A percentile compares a stretch with the other conserved stretches of the same genome.
These are phyloP conservation scores for Verticillium dahliae DNA, from an alignment of 2,329 filamentous ascomycete genomes.

Conservation along the genomic window DNA sequence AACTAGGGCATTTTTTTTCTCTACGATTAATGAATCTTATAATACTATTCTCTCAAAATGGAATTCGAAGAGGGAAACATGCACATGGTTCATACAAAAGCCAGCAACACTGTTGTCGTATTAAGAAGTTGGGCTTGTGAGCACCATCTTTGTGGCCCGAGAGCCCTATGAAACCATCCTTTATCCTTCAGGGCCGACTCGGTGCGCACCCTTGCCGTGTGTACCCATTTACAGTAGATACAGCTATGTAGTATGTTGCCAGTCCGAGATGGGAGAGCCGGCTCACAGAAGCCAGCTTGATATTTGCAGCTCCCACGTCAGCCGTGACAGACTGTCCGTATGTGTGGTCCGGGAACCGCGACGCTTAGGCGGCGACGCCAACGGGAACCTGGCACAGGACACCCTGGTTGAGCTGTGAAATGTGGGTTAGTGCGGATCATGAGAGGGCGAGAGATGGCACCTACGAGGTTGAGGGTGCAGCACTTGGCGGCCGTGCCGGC, in stretches of 20 bases:
- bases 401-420: slow-evolving; percentile 21
- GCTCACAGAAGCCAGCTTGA: neutral
- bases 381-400: slow-evolving; percentile 26
- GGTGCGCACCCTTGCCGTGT: neutral
- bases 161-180: neutral
- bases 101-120: neutral
- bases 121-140: neutral
- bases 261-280: neutral
- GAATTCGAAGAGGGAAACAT: too few species aligned
- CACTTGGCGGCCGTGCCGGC: slow-evolving; percentile 50
- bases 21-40: too few species aligned
- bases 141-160: neutral
- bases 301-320: neutral
- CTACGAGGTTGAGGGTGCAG: slow-evolving; percentile 44
- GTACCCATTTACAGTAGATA: neutral
- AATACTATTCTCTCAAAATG: too few species aligned
- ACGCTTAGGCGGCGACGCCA: slow-evolving; percentile 18
- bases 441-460: neutral
- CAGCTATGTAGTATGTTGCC: neutral
- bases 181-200: neutral
- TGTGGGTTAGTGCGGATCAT: neutral
- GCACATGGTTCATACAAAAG: neutral
- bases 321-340: too few species aligned
- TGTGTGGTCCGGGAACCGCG: neutral
- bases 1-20: too few species aligned